A percentile compares a stretch with the other conserved stretches of the same genome.
Conservation (phyloP, 1,284 basidiomycete genomes). For the Agroathelia rolfsii region DNA sequence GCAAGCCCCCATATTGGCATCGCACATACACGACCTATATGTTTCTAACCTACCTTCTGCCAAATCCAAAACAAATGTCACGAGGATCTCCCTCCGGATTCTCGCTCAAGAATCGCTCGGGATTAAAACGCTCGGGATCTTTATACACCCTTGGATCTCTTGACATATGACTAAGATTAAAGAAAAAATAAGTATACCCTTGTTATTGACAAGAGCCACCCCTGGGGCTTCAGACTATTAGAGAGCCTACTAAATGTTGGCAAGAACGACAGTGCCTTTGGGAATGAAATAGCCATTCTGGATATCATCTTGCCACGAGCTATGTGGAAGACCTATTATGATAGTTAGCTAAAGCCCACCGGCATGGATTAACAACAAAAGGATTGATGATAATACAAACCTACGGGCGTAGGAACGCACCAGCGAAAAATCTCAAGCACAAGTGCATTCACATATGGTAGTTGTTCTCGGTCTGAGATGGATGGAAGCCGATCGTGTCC, state of each 20-base stretch:
- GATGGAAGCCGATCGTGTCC: conserved; percentile 15
- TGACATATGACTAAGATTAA: conserved; percentile 30
- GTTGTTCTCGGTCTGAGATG: conserved; percentile 10
- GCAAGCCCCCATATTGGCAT: no score
- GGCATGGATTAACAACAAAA: conserved; percentile 3
- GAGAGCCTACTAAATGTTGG: conserved; percentile 35
- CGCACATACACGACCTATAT: conserved; percentile 5
- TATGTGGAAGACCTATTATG: conserved; percentile 39
- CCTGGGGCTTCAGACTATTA: conserved; percentile 7
- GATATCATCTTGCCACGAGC: conserved; percentile 41
- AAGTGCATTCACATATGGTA: conserved; percentile 16
- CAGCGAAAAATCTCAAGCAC: conserved; percentile 14
- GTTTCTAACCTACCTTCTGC: conserved; percentile 17
- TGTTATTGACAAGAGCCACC: conserved; percentile 3
- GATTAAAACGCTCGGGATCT: conserved; percentile 17
- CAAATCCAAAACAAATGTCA: conserved; percentile 10
- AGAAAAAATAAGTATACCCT: no score
- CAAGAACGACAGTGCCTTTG: conserved; percentile 37
- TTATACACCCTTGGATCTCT: conserved; percentile 23
- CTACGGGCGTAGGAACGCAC: conserved; percentile 36
- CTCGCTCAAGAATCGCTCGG: conserved; percentile 17
- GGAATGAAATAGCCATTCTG: conserved; percentile 44
- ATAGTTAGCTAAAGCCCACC: conserved; percentile 3
- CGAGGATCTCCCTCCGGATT: conserved; percentile 12
- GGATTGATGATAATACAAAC: conserved; percentile 20